Conservation (phyloP, 495 filamentous ascomycete genomes). For the Neurospora sp. region DNA sequence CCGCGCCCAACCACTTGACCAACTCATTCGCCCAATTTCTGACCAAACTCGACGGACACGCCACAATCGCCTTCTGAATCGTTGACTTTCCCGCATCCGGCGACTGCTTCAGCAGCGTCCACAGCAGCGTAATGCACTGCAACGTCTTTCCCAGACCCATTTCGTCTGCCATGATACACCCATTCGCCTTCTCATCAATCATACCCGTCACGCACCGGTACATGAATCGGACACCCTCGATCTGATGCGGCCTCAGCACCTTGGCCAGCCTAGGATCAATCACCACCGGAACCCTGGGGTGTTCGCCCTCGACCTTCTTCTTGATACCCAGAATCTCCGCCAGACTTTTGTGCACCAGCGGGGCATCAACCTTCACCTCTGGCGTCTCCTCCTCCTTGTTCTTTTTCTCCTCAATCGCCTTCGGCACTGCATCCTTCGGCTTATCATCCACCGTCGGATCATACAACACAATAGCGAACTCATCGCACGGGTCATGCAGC, state of each 20-base stretch:
- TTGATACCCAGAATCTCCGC: constrained; percentile 93
- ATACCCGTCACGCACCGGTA: constrained; percentile 88
- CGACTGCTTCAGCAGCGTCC: constrained; percentile 93
- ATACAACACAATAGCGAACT: constrained; percentile 93
- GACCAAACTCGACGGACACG: constrained; percentile 95
- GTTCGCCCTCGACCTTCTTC: constrained; percentile 71
- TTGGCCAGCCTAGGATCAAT: constrained; percentile 90
- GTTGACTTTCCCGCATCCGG: constrained; percentile 86
- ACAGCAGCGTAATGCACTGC: constrained; percentile 63
- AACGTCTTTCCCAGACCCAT: constrained; percentile 98
- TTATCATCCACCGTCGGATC: constrained; percentile 92
- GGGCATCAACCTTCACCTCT: constrained; percentile 58
- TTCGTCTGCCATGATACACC: constrained; percentile 99
- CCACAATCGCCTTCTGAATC: constrained; percentile 96
- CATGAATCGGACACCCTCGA: constrained; percentile 97
- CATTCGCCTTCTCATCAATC: constrained; percentile 88
- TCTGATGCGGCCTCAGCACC: constrained; percentile 90
- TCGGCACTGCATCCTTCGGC: constrained; percentile 39
- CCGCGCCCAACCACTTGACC: constrained; percentile 90
- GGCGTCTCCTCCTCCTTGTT: constrained; percentile 29
- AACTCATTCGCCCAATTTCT: constrained; percentile 96
- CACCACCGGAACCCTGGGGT: constrained; percentile 88
- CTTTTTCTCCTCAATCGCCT: constrained; percentile 41
- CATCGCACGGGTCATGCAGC: constrained; percentile 87
- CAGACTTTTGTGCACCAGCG: constrained; percentile 83